Percentiles rank a stretch among this genome's conserved stretches.
Evolutionary conservation across 805 yeast species (phyloP).

Genomic region (Monosporozyma servazzii): DNA sequence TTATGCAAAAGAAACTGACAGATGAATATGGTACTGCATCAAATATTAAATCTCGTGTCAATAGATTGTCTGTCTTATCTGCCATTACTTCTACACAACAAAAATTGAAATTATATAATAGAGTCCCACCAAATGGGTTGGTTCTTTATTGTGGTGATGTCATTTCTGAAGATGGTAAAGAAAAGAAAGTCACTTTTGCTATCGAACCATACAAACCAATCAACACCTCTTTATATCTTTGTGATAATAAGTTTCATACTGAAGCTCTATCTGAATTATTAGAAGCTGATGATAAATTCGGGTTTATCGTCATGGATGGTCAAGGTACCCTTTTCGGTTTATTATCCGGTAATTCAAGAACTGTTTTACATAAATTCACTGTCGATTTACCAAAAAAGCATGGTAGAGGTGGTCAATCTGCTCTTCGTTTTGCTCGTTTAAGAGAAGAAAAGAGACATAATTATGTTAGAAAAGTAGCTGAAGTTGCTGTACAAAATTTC

Average conservation of each 20-base stretch:
- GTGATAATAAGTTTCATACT: slow-evolving; percentile 98
- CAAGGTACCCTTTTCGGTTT: slow-evolving; percentile 95
- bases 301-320: slow-evolving; percentile 99
- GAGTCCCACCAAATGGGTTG: slow-evolving; percentile 89
- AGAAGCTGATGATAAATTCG: slow-evolving; percentile 93
- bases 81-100: slow-evolving; percentile 99
- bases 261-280: slow-evolving; percentile 91
- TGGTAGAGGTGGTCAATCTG: slow-evolving; percentile 99
- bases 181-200: slow-evolving; percentile 91
- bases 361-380: slow-evolving; percentile 87
- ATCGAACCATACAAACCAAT: slow-evolving; percentile 99
- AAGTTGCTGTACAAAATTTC: slow-evolving; percentile 94
- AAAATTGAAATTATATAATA: slow-evolving; percentile 79
- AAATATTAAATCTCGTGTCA: slow-evolving; percentile 94
- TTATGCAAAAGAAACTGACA: slow-evolving; percentile 81
- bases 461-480: slow-evolving; percentile 96
- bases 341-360: slow-evolving; percentile 93
- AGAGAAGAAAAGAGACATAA: slow-evolving; percentile 99
- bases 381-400: slow-evolving; percentile 99
- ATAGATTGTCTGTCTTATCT: slow-evolving; percentile 86
- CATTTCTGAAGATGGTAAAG: slow-evolving; percentile 92
- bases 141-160: slow-evolving; percentile 98
- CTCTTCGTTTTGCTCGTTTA: slow-evolving; percentile 95
- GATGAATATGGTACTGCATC: slow-evolving; percentile 99
- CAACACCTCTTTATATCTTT: slow-evolving; percentile 88